Percentiles rank a stretch among this genome's conserved stretches.
Conservation (phyloP, 1,139 yeast genomes). For the Taphrina sp. region DNA sequence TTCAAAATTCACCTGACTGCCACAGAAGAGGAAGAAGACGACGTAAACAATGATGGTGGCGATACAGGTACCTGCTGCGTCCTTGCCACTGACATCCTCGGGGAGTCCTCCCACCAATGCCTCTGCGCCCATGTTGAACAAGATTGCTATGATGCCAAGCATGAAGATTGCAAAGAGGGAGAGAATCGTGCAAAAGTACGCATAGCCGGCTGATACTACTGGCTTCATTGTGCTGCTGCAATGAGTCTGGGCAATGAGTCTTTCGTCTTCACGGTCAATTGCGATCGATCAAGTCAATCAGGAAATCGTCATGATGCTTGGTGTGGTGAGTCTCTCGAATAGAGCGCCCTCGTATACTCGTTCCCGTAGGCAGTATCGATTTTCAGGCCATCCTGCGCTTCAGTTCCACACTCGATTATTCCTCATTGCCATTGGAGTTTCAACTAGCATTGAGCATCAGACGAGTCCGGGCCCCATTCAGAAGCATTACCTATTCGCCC, state of each 20-base stretch:
- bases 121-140: slow-evolving; percentile 68
- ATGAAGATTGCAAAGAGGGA: slow-evolving; percentile 90
- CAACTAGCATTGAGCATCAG: no score
- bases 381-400: no score
- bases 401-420: no score
- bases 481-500: no score
- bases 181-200: slow-evolving; percentile 91
- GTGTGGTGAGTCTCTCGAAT: no score
- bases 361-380: no score
- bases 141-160: slow-evolving; percentile 74
- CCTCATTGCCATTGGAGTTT: no score
- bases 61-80: slow-evolving; percentile 42
- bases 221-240: slow-evolving; percentile 23
- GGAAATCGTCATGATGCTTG: no score
- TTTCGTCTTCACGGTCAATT: background rate
- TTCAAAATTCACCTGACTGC: slow-evolving; percentile 20
- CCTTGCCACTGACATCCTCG: slow-evolving; percentile 56
- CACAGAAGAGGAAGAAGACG: slow-evolving; percentile 30
- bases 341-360: no score
- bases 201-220: slow-evolving; percentile 43
- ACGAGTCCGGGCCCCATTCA: no score
- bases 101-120: slow-evolving; percentile 47
- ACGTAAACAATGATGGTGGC: slow-evolving; percentile 32
- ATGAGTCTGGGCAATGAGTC: background rate
- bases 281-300: no score